These are phyloP conservation scores for Speleostelium caveatum DNA, from an alignment of 78 protist species.

Conservation along the genomic window DNA sequence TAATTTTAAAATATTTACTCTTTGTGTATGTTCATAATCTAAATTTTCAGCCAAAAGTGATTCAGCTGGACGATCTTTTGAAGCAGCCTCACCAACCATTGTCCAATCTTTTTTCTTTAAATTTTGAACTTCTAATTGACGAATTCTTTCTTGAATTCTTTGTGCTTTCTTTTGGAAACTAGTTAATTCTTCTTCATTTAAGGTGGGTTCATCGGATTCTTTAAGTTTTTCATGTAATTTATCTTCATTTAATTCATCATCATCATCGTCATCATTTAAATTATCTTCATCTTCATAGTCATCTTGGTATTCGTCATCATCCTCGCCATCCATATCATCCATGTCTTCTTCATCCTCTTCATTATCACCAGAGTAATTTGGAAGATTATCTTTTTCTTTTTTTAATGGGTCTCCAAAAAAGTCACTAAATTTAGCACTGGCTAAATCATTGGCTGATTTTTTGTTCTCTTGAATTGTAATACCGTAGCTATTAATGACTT, in stretches of 20 bases:
- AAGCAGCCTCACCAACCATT: constrained; percentile 55
- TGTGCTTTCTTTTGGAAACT: constrained; percentile 54
- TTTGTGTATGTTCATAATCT: constrained; percentile 83
- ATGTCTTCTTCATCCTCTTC: constrained; percentile 3
- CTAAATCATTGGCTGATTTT: constrained; percentile 15
- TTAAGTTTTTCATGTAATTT: not conserved
- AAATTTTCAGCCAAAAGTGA: constrained; percentile 56
- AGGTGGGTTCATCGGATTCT: constrained; percentile 37
- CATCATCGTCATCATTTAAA: not conserved
- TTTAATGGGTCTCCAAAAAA: constrained; percentile 43
- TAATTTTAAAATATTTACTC: not conserved
- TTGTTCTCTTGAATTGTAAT: not conserved
- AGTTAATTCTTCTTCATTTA: constrained; percentile 46
- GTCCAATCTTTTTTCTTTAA: constrained; percentile 73
- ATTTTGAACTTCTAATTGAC: constrained; percentile 36
- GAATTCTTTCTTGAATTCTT: constrained; percentile 55
- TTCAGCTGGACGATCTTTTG: constrained; percentile 76
- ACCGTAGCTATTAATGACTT: constrained; percentile 31
- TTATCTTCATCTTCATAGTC: constrained; percentile 28
- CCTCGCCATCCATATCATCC: not conserved
- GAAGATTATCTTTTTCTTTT: too few species aligned
- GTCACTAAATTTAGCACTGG: constrained; percentile 55
- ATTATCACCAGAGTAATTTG: too few species aligned
- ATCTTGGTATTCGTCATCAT: constrained; percentile 41
- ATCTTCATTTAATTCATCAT: not conserved